phyloP scores from a whole-genome alignment of 352 stramenopile genomes.

The Phytophthora pini region DNA sequence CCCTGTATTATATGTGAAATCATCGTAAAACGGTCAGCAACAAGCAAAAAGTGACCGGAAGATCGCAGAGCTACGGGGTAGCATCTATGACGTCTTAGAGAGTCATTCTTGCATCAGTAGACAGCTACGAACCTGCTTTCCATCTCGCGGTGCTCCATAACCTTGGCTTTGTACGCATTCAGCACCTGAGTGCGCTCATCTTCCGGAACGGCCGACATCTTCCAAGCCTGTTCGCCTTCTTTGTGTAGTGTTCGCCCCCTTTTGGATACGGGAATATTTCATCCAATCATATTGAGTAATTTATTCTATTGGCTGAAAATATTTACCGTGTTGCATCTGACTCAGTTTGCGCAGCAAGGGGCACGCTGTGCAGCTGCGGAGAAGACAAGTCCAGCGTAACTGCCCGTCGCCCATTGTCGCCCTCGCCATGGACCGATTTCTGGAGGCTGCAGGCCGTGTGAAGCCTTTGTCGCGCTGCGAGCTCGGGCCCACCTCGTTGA shows the following conservation, averaged over 20 bases:
- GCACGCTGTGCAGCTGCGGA: neutral
- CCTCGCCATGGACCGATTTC: slow-evolving; percentile 53
- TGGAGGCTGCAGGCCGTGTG: slow-evolving; percentile 62
- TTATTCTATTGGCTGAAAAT: slow-evolving; percentile 26
- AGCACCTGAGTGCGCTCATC: slow-evolving; percentile 94
- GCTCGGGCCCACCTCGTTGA: slow-evolving; percentile 45
- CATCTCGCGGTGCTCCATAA: slow-evolving; percentile 97
- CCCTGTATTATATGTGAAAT: slow-evolving; percentile 44
- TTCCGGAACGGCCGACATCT: slow-evolving; percentile 73
- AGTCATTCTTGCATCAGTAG: neutral
- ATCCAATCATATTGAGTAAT: slow-evolving; percentile 11
- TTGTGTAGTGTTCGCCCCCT: slow-evolving; percentile 14
- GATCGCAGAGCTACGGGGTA: slow-evolving; percentile 14
- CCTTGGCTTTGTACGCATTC: slow-evolving; percentile 95
- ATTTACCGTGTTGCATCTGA: slow-evolving; percentile 3
- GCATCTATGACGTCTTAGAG: slow-evolving; percentile 1
- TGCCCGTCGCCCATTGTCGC: neutral
- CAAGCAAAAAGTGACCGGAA: slow-evolving; percentile 7
- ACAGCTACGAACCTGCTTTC: slow-evolving; percentile 87
- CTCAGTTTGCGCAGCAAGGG: slow-evolving; percentile 7
- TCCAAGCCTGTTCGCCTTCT: slow-evolving; percentile 10
- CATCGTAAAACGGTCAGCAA: slow-evolving; percentile 10
- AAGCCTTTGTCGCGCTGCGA: slow-evolving; percentile 75
- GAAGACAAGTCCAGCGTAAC: slow-evolving; percentile 1
- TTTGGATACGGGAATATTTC: slow-evolving; percentile 31